A percentile compares a stretch with the other conserved stretches of the same genome.
These are phyloP conservation scores for Flagelloscypha sp. DNA, from an alignment of 768 basidiomycete genomes.

Conservation along the genomic window DNA sequence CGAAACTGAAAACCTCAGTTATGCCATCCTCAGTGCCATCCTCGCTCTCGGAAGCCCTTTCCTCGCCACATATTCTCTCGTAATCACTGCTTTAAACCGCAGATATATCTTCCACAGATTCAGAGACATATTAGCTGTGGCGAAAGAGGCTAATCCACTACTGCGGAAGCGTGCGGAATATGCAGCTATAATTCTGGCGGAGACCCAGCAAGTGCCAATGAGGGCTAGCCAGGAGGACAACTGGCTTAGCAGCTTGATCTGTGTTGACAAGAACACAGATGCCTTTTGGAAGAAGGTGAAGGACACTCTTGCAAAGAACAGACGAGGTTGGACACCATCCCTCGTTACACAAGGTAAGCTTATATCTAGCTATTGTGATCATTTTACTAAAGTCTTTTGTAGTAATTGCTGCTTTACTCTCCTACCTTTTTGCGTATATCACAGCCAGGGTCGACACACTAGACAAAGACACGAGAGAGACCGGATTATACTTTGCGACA, in stretches of 20 bases:
- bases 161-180: conserved; percentile 2
- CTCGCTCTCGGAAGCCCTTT: conserved; percentile 11
- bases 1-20: conserved; percentile 9
- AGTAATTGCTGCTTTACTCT: conserved; percentile 10
- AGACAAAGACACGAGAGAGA: conserved; percentile 6
- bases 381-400: background rate
- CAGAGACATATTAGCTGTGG: too few species aligned
- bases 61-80: conserved; percentile 11
- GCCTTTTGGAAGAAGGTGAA: conserved; percentile 8
- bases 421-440: conserved; percentile 10
- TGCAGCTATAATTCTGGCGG: conserved; percentile 7
- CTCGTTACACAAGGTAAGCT: conserved; percentile 10
- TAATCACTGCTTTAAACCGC: conserved; percentile 11
- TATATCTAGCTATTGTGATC: background rate
- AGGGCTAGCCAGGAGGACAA: conserved; percentile 10
- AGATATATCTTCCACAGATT: conserved; percentile 7
- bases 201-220: conserved; percentile 10
- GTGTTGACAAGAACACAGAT: conserved; percentile 5
- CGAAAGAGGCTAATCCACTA: conserved; percentile 3
- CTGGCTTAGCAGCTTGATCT: conserved; percentile 9
- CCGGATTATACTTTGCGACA: conserved; percentile 11
- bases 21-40: conserved; percentile 9
- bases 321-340: conserved; percentile 9
- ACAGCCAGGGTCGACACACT: conserved; percentile 7
- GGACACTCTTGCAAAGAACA: conserved; percentile 11